phyloP scores from a whole-genome alignment of 1,139 yeast species.

The Casaregolazyma lundiana region DNA sequence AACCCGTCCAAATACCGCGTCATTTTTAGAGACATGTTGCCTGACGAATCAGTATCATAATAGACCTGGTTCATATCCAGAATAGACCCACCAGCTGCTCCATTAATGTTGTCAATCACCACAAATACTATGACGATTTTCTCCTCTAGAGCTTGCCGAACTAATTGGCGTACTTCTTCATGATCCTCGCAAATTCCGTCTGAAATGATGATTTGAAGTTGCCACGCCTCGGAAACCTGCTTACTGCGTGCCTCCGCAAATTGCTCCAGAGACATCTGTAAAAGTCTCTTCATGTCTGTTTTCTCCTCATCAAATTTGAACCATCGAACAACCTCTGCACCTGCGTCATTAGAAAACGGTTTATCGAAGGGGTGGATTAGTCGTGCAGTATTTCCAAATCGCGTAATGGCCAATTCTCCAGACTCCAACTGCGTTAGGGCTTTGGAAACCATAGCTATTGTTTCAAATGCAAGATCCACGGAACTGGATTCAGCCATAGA shows the following conservation, averaged over 20 bases:
- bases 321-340: constrained; percentile 79
- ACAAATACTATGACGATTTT: constrained; percentile 95
- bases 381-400: constrained; percentile 81
- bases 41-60: constrained; percentile 65
- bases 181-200: constrained; percentile 98
- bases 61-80: constrained; percentile 92
- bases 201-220: constrained; percentile 82
- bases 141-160: constrained; percentile 87
- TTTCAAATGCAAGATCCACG: constrained; percentile 86
- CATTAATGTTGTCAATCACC: constrained; percentile 79
- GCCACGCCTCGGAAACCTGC: constrained; percentile 67
- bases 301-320: constrained; percentile 86
- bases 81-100: constrained; percentile 65
- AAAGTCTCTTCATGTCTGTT: constrained; percentile 76
- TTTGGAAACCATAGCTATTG: constrained; percentile 89
- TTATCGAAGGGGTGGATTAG: constrained; percentile 87
- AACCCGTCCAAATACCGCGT: constrained; percentile 84
- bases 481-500: constrained; percentile 95
- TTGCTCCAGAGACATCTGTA: constrained; percentile 64
- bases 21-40: constrained; percentile 69
- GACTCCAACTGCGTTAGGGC: constrained; percentile 92
- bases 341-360: constrained; percentile 79
- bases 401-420: constrained; percentile 85
- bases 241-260: constrained; percentile 59
- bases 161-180: constrained; percentile 71